These are phyloP conservation scores for Aspergillus bertholletiae DNA, from an alignment of 495 filamentous ascomycete genomes.

Conservation along the genomic window DNA sequence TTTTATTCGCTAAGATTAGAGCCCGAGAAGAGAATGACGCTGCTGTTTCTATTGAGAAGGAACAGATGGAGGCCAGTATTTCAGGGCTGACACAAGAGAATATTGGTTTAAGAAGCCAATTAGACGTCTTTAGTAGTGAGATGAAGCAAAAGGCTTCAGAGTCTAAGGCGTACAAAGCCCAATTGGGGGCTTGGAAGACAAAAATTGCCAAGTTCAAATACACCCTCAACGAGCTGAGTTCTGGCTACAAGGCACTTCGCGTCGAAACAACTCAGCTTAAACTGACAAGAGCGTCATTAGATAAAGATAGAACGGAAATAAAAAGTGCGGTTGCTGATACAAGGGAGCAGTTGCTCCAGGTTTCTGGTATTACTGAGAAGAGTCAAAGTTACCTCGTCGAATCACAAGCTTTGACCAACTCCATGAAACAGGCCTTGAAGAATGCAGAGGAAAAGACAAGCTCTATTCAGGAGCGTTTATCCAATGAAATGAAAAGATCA, in stretches of 20 bases:
- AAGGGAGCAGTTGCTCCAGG: conserved; percentile 18
- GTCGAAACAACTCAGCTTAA: conserved; percentile 25
- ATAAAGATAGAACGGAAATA: conserved; percentile 27
- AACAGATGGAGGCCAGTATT: conserved; percentile 25
- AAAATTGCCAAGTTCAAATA: conserved; percentile 30
- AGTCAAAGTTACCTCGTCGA: conserved; percentile 16
- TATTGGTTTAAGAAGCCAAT: conserved; percentile 15
- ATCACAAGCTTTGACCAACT: conserved; percentile 7
- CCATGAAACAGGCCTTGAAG: conserved; percentile 20
- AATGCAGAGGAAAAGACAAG: conserved; percentile 14
- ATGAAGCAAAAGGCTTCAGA: conserved; percentile 19
- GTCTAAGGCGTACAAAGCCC: conserved; percentile 13
- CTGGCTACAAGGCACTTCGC: conserved; percentile 28
- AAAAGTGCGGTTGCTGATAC: conserved; percentile 16
- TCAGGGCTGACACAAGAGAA: conserved; percentile 25
- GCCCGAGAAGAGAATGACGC: conserved; percentile 34
- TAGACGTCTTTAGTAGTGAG: conserved; percentile 10
- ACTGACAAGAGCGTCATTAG: conserved; percentile 12
- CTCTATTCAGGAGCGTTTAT: conserved; percentile 16
- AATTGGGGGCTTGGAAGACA: conserved; percentile 30
- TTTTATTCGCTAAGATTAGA: conserved; percentile 31
- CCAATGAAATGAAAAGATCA: conserved; percentile 27
- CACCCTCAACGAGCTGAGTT: conserved; percentile 34
- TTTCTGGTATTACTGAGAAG: conserved; percentile 11
- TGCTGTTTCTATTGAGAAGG: conserved; percentile 17